These are phyloP conservation scores for Clarkia xantiana DNA, from an alignment of 345 rosid genomes.

Conservation along the genomic window DNA sequence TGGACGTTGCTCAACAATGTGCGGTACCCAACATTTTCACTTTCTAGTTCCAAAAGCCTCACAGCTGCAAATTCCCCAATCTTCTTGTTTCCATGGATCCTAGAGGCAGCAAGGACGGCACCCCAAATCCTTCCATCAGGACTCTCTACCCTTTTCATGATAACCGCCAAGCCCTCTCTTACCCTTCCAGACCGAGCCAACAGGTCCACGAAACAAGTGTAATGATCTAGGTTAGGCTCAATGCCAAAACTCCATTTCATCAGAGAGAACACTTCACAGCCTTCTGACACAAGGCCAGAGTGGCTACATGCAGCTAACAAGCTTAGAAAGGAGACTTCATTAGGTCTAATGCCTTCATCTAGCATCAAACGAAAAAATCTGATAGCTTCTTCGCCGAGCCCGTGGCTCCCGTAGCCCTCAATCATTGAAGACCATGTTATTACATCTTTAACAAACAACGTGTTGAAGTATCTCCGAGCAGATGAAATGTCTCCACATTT, in stretches of 20 bases:
- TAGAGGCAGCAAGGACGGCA: conserved; percentile 21
- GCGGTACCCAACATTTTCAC: conserved; percentile 16
- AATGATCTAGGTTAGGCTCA: conserved; percentile 24
- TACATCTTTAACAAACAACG: conserved; percentile 15
- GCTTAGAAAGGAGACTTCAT: conserved; percentile 18
- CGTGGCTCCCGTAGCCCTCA: conserved; percentile 28
- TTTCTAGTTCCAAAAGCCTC: conserved; percentile 17
- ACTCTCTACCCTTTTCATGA: conserved; percentile 10
- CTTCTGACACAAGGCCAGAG: conserved; percentile 21
- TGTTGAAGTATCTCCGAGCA: conserved; percentile 17
- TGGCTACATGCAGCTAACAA: conserved; percentile 26
- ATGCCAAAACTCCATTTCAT: conserved; percentile 17
- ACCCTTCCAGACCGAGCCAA: conserved; percentile 29
- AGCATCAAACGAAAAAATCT: conserved; percentile 16
- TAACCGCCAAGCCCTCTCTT: conserved; percentile 19
- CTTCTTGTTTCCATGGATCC: conserved; percentile 13
- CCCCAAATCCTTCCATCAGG: conserved; percentile 36
- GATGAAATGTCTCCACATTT: conserved; percentile 3
- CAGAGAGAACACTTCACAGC: conserved; percentile 11
- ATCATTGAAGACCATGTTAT: conserved; percentile 31
- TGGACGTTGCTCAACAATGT: conserved; percentile 21
- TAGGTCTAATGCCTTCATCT: conserved; percentile 14
- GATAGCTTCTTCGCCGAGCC: conserved; percentile 16
- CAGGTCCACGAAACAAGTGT: conserved; percentile 30
- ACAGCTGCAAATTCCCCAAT: conserved; percentile 19